Evolutionary conservation across 495 filamentous ascomycete genomes (phyloP).

Genomic region (Hypoxylon crocopeplum): DNA sequence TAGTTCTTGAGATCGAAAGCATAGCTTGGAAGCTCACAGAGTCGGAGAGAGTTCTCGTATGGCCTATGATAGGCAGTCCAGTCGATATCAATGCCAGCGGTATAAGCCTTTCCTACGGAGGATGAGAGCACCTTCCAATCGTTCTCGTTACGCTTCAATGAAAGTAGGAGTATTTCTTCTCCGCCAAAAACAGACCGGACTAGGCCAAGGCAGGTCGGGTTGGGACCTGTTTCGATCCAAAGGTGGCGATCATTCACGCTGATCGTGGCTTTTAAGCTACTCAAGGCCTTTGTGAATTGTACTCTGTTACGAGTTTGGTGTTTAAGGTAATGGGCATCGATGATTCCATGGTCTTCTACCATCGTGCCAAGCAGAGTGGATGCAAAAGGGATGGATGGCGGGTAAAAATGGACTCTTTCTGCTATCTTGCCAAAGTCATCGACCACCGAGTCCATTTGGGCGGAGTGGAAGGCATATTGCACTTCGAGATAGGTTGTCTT

Average conservation of each 20-base stretch:
- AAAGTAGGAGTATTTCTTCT: slow-evolving; percentile 49
- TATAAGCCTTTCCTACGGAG: slow-evolving; percentile 57
- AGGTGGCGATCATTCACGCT: neutral
- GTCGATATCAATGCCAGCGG: slow-evolving; percentile 60
- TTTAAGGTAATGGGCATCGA: slow-evolving; percentile 24
- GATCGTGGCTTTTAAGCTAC: too few species aligned
- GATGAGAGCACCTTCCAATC: slow-evolving; percentile 51
- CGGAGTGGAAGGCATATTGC: slow-evolving; percentile 72
- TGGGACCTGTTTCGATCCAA: slow-evolving; percentile 53
- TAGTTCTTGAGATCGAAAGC: slow-evolving; percentile 68
- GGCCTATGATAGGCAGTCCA: slow-evolving; percentile 71
- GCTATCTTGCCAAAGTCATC: slow-evolving; percentile 59
- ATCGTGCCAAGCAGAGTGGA: slow-evolving; percentile 64
- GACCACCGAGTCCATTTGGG: slow-evolving; percentile 69
- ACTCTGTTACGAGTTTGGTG: neutral
- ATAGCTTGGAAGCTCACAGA: slow-evolving; percentile 64
- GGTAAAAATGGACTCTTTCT: slow-evolving; percentile 56
- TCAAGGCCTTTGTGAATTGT: neutral
- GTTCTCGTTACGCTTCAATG: slow-evolving; percentile 38
- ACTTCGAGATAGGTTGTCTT: slow-evolving; percentile 65
- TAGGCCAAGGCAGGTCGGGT: slow-evolving; percentile 64
- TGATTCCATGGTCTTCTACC: slow-evolving; percentile 55
- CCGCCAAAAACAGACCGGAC: slow-evolving; percentile 59
- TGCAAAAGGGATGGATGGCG: slow-evolving; percentile 62
- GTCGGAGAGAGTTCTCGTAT: slow-evolving; percentile 54